Evolutionary conservation across 345 rosid genomes (phyloP), one percentile per base, ranked within the genome.

Genomic region (Isatis tinctoria): DNA sequence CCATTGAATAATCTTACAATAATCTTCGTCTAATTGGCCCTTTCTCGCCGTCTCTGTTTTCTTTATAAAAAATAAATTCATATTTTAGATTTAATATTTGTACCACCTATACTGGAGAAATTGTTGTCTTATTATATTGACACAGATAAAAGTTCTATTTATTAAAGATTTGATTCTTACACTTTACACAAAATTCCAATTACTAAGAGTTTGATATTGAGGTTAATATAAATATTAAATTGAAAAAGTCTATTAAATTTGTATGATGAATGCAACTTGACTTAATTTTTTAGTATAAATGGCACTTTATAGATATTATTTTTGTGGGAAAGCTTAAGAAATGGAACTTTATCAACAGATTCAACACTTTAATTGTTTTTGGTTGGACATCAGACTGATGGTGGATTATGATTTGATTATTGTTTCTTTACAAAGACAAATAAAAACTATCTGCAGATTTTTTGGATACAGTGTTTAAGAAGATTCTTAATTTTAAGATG

Each of bases 321-420:
- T 52, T 47, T 10, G 24, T 70, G 26, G 13, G 24, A 48, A 48
- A 60, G 32, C 51, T 35, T 65, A 35, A 36, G 3, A 35, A 20
- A 47, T 33, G 33, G 11, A 56, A 73, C 59, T 65, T 43, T 74
- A 65, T 66, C 3, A 36, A 22, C 49, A 61, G 45, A 7, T 39
- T 60, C 20, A 60, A 18, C 67, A 57, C 67, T 66, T 47, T 1
- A 57, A 18, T 59, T 37, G 67, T 57, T 58, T 66, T 74, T 66
- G 61, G 45, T 74, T 74, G 73, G 67, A 66, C 37, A 74, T 32
- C 40, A 57, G 67, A 58, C 27, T 66, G 60, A 74, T 58, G 5
- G 5, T 27, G 60, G 67, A 45, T 14, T 45, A 22, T 58, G 4
- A 36, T 58, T 47, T 57, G 16, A 47, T 74, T 66, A 57, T 57